A percentile compares a stretch with the other conserved stretches of the same genome.
phyloP scores from a whole-genome alignment of 208 protist species.

The Spongospora subterranea region DNA sequence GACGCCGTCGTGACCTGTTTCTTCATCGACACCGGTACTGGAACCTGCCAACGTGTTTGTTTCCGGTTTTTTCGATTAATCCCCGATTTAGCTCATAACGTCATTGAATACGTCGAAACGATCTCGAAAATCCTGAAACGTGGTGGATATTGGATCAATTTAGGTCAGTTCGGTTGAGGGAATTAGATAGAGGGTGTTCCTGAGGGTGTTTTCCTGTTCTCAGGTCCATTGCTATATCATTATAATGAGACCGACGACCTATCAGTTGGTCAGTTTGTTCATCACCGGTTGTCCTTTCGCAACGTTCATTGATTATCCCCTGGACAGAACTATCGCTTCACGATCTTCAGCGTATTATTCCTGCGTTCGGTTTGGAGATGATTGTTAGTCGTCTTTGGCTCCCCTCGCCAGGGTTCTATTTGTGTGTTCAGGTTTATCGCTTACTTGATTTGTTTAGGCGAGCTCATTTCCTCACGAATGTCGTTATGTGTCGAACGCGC shows the following conservation, averaged over 20 bases:
- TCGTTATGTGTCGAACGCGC: constrained; percentile 59
- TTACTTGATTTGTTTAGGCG: too few species aligned
- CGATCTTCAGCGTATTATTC: constrained; percentile 54
- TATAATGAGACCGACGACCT: constrained; percentile 79
- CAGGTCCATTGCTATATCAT: constrained; percentile 91
- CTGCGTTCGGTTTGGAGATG: constrained; percentile 32
- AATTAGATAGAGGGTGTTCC: neutral
- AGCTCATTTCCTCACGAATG: constrained; percentile 18
- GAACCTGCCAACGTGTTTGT: neutral
- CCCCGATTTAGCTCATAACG: constrained; percentile 83
- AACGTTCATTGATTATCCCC: neutral
- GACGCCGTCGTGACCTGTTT: constrained; percentile 91
- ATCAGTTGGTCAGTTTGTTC: constrained; percentile 53
- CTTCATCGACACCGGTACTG: constrained; percentile 89
- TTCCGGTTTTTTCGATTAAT: neutral
- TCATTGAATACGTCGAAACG: constrained; percentile 91
- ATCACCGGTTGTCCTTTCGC: neutral
- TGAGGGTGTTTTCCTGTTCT: neutral
- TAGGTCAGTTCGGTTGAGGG: constrained; percentile 67
- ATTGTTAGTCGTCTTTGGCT: constrained; percentile 11
- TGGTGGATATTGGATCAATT: constrained; percentile 93
- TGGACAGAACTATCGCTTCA: constrained; percentile 60
- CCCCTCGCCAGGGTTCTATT: neutral
- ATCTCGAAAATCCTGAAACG: constrained; percentile 71
- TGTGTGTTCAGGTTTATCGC: neutral